Conservation (phyloP, 2,329 filamentous ascomycete species). For the Xylaria sp. region DNA sequence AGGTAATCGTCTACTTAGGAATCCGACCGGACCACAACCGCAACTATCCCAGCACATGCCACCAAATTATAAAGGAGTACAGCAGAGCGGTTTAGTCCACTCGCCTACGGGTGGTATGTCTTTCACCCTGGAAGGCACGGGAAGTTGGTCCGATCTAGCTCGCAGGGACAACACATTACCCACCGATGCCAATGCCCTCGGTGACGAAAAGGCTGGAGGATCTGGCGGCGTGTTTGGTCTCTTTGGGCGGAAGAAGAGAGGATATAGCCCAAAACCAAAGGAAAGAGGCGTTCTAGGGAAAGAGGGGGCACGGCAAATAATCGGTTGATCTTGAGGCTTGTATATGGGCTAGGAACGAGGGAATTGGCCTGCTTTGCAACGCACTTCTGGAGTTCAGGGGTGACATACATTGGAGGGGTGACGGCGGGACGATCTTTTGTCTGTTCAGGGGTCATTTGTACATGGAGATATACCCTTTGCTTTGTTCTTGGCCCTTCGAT, state of each 20-base stretch:
- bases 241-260: slow-evolving; percentile 87
- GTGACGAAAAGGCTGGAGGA: slow-evolving; percentile 63
- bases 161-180: slow-evolving; percentile 82
- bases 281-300: slow-evolving; percentile 94
- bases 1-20: slow-evolving; percentile 27
- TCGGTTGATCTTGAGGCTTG: slow-evolving; percentile 61
- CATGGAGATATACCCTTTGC: slow-evolving; percentile 36
- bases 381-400: slow-evolving; percentile 39
- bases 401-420: slow-evolving; percentile 35
- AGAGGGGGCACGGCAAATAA: slow-evolving; percentile 87
- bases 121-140: slow-evolving; percentile 87
- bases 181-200: slow-evolving; percentile 68
- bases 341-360: slow-evolving; percentile 17
- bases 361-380: slow-evolving; percentile 35
- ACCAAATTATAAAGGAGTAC: slow-evolving; percentile 60
- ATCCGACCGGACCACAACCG: slow-evolving; percentile 32
- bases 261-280: slow-evolving; percentile 92
- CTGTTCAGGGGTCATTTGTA: slow-evolving; percentile 33
- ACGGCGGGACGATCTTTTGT: slow-evolving; percentile 31
- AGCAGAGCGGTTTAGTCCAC: slow-evolving; percentile 69
- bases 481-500: slow-evolving; percentile 30
- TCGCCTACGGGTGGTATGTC: slow-evolving; percentile 87
- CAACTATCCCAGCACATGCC: slow-evolving; percentile 49
- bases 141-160: slow-evolving; percentile 91
- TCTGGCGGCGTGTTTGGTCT: slow-evolving; percentile 89